Percentiles rank a stretch among this genome's conserved stretches.
These are phyloP conservation scores for Venturia nashicola DNA, from an alignment of 2,329 filamentous ascomycete species.

Conservation along the genomic window DNA sequence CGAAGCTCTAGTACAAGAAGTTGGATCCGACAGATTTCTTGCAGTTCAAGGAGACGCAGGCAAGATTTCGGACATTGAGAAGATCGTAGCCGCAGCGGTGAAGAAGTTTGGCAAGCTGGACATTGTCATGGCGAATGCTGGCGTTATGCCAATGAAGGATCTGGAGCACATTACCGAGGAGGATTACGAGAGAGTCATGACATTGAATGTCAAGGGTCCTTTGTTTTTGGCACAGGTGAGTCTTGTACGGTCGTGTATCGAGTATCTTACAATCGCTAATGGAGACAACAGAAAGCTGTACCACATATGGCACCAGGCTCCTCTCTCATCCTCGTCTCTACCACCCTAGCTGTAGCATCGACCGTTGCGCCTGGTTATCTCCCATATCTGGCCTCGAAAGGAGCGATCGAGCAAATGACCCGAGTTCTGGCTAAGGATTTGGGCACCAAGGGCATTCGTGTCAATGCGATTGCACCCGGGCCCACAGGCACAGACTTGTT, in stretches of 20 bases:
- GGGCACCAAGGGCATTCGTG: conserved; percentile 36
- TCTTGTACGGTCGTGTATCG: background rate
- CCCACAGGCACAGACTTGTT: conserved; percentile 47
- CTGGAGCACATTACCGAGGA: conserved; percentile 38
- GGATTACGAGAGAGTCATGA: conserved; percentile 38
- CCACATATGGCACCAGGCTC: conserved; percentile 38
- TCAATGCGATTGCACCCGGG: conserved; percentile 41
- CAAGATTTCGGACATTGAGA: conserved; percentile 32
- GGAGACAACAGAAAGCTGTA: conserved; percentile 31
- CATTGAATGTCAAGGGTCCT: conserved; percentile 45
- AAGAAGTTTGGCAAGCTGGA: conserved; percentile 44
- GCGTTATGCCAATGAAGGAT: conserved; percentile 36
- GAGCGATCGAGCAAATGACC: conserved; percentile 47
- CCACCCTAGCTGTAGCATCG: conserved; percentile 26
- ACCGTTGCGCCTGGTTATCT: conserved; percentile 34
- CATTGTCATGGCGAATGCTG: conserved; percentile 46
- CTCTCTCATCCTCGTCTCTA: conserved; percentile 42
- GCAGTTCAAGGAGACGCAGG: conserved; percentile 45
- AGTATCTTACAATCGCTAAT: background rate
- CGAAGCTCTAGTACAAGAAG: conserved; percentile 36
- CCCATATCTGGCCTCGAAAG: conserved; percentile 45
- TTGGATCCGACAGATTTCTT: conserved; percentile 34
- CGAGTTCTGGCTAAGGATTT: conserved; percentile 44
- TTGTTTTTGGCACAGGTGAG: conserved; percentile 38
- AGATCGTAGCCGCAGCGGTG: conserved; percentile 37